These are phyloP conservation scores for Leccinum sublutescens DNA, from an alignment of 768 basidiomycete species.

Conservation along the genomic window DNA sequence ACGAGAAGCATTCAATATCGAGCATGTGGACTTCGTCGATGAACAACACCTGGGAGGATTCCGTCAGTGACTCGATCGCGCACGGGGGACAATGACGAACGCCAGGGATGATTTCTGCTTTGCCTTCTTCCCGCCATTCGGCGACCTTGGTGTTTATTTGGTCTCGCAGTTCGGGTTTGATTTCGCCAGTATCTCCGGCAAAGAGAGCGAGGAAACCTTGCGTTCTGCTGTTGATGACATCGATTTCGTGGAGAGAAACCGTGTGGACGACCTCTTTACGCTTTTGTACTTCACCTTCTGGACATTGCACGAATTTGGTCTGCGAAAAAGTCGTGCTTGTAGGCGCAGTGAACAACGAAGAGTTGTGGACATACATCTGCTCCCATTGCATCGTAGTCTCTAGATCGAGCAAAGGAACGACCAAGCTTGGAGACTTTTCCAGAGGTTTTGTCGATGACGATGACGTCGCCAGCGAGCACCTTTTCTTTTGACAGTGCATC, in stretches of 20 bases:
- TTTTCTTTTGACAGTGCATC: constrained; percentile 97
- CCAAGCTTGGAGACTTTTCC: constrained; percentile 97
- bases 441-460: constrained; percentile 96
- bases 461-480: constrained; percentile 90
- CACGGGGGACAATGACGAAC: constrained; percentile 45
- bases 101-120: constrained; percentile 95
- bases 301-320: constrained; percentile 98
- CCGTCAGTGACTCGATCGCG: background rate
- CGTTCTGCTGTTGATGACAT: constrained; percentile 97
- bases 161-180: constrained; percentile 93
- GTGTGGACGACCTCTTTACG: constrained; percentile 97
- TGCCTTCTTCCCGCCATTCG: constrained; percentile 98
- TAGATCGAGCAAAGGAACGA: constrained; percentile 91
- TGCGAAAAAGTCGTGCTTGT: constrained; percentile 31
- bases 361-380: constrained; percentile 72
- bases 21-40: constrained; percentile 99
- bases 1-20: constrained; percentile 99
- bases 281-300: constrained; percentile 97
- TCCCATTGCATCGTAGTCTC: constrained; percentile 99
- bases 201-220: constrained; percentile 97
- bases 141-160: constrained; percentile 97
- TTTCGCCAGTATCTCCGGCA: constrained; percentile 96
- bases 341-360: background rate
- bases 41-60: constrained; percentile 73
- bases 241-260: constrained; percentile 96